phyloP scores from a whole-genome alignment of 2,329 filamentous ascomycete genomes.

The Colletotrichum paranaense region DNA sequence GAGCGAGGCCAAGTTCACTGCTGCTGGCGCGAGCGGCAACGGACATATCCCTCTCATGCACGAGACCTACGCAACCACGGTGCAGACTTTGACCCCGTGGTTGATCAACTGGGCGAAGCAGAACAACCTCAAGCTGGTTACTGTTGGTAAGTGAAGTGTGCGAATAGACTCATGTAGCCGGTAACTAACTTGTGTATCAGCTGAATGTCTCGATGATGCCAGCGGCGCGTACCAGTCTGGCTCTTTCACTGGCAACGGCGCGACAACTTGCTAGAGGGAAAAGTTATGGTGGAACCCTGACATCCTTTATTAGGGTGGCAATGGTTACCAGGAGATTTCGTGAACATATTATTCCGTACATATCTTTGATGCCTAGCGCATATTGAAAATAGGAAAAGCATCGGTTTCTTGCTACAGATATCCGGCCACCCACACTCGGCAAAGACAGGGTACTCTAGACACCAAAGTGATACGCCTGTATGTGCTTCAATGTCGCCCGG shows the following conservation, averaged over 20 bases:
- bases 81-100: slow-evolving; percentile 60
- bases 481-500: too few species aligned
- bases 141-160: slow-evolving; percentile 55
- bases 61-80: slow-evolving; percentile 63
- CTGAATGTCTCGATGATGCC: slow-evolving; percentile 56
- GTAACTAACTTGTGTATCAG: slow-evolving; percentile 37
- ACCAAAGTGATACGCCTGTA: too few species aligned
- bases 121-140: slow-evolving; percentile 60
- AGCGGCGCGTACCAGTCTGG: slow-evolving; percentile 53
- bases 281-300: neutral
- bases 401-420: neutral
- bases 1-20: slow-evolving; percentile 64
- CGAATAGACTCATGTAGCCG: too few species aligned
- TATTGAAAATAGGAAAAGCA: neutral
- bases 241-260: slow-evolving; percentile 49
- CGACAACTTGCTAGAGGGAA: slow-evolving; percentile 42
- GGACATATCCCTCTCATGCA: slow-evolving; percentile 69
- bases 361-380: neutral
- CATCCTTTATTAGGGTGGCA: neutral
- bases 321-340: neutral
- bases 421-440: too few species aligned
- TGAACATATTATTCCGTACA: neutral
- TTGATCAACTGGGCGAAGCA: slow-evolving; percentile 62
- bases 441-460: too few species aligned
- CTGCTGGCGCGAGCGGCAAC: slow-evolving; percentile 53